Evolutionary conservation across 2,329 filamentous ascomycete species (phyloP).

Genomic region (Trichoderma harzianum): DNA sequence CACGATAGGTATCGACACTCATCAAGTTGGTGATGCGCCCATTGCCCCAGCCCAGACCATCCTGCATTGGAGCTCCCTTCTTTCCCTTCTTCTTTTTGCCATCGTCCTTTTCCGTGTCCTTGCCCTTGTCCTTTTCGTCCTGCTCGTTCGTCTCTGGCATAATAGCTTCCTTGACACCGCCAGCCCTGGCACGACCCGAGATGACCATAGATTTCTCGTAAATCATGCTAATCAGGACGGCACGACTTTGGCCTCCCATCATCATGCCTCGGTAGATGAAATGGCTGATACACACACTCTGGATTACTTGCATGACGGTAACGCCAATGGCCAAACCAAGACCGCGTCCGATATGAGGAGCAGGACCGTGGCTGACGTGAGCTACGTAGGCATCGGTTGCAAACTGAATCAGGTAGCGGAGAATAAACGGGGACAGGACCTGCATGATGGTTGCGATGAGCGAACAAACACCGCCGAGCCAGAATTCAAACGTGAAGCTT

Average conservation of each 20-base stretch:
- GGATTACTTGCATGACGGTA: slow-evolving; percentile 77
- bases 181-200: slow-evolving; percentile 82
- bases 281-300: slow-evolving; percentile 80
- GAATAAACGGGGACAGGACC: slow-evolving; percentile 78
- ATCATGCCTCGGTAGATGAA: slow-evolving; percentile 93
- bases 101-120: slow-evolving; percentile 30
- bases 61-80: slow-evolving; percentile 40
- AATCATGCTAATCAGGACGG: slow-evolving; percentile 77
- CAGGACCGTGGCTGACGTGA: slow-evolving; percentile 43
- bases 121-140: slow-evolving; percentile 42
- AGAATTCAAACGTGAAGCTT: slow-evolving; percentile 80
- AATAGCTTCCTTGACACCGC: slow-evolving; percentile 49
- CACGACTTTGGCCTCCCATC: slow-evolving; percentile 78
- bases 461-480: slow-evolving; percentile 76
- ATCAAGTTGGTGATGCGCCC: slow-evolving; percentile 90
- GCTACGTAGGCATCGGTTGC: slow-evolving; percentile 75
- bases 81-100: slow-evolving; percentile 39
- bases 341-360: slow-evolving; percentile 69
- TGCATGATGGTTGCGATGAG: slow-evolving; percentile 71
- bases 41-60: slow-evolving; percentile 81
- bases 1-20: slow-evolving; percentile 90
- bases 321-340: slow-evolving; percentile 83
- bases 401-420: slow-evolving; percentile 84
- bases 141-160: slow-evolving; percentile 42
- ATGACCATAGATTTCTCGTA: slow-evolving; percentile 92